Conservation (phyloP, 2,329 filamentous ascomycete species). For the Pseudocercospora pini-densiflorae region DNA sequence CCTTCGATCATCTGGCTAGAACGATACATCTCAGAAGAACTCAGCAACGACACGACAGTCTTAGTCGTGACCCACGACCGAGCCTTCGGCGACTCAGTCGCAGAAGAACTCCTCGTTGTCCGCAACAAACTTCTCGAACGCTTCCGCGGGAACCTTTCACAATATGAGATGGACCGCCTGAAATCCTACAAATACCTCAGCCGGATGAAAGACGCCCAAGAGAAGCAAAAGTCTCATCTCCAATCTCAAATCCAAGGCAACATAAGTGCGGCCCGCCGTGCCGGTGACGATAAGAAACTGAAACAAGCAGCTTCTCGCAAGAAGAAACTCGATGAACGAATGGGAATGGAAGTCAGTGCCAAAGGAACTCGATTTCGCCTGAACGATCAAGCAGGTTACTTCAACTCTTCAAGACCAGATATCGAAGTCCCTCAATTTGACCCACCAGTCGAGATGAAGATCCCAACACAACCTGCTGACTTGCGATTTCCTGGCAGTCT, state of each 20-base stretch:
- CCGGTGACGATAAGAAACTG: conserved; percentile 82
- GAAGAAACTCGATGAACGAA: conserved; percentile 82
- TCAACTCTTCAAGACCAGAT: conserved; percentile 61
- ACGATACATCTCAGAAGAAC: conserved; percentile 64
- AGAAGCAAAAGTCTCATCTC: conserved; percentile 79
- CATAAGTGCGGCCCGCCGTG: conserved; percentile 73
- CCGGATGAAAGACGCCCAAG: conserved; percentile 81
- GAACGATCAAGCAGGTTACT: conserved; percentile 70
- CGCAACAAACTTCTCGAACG: conserved; percentile 72
- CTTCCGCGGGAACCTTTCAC: conserved; percentile 74
- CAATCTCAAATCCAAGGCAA: conserved; percentile 77
- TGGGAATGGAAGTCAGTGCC: conserved; percentile 74
- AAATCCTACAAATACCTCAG: conserved; percentile 56
- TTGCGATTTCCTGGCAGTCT: conserved; percentile 65
- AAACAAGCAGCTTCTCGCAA: conserved; percentile 83
- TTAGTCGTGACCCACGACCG: conserved; percentile 84
- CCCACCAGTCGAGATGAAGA: conserved; percentile 60
- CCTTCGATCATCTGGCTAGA: conserved; percentile 86
- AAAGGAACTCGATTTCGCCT: conserved; percentile 79
- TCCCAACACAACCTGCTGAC: conserved; percentile 50
- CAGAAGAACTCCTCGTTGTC: conserved; percentile 75
- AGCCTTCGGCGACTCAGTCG: conserved; percentile 77
- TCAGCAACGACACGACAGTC: conserved; percentile 64
- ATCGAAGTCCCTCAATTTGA: conserved; percentile 72
- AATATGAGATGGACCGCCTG: conserved; percentile 69